phyloP scores from a whole-genome alignment of 148 eudicot genomes.

The Camellia sinensis region DNA sequence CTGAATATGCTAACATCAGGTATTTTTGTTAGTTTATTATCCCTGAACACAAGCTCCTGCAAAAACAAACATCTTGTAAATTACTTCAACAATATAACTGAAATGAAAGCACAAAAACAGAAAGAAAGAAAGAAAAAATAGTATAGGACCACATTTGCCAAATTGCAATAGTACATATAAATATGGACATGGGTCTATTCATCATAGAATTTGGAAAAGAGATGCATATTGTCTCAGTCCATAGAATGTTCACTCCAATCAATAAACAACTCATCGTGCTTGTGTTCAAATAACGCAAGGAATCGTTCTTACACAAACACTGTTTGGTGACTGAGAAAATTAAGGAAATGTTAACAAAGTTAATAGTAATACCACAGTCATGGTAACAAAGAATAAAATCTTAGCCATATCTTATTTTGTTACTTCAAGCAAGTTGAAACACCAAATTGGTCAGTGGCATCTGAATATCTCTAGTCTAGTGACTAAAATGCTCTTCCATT shows the following conservation, averaged over 20 bases:
- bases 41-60: conserved; percentile 94
- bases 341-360: background rate
- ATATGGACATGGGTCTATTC: background rate
- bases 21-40: conserved; percentile 73
- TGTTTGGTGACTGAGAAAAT: background rate
- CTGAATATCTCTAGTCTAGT: background rate
- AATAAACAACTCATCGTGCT: background rate
- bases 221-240: background rate
- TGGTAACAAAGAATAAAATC: background rate
- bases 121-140: background rate
- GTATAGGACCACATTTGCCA: background rate
- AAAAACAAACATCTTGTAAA: conserved; percentile 12
- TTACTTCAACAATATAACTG: background rate
- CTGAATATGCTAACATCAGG: conserved; percentile 89
- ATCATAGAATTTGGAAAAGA: background rate
- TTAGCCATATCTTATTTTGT: background rate
- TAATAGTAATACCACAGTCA: background rate
- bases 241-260: background rate
- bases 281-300: background rate
- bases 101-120: background rate
- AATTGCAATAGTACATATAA: background rate
- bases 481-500: background rate
- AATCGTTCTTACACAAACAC: background rate
- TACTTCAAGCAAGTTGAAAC: background rate
- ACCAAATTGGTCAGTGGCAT: background rate